Conservation (phyloP, 257 asterid species). For the Solanum dulcamara region DNA sequence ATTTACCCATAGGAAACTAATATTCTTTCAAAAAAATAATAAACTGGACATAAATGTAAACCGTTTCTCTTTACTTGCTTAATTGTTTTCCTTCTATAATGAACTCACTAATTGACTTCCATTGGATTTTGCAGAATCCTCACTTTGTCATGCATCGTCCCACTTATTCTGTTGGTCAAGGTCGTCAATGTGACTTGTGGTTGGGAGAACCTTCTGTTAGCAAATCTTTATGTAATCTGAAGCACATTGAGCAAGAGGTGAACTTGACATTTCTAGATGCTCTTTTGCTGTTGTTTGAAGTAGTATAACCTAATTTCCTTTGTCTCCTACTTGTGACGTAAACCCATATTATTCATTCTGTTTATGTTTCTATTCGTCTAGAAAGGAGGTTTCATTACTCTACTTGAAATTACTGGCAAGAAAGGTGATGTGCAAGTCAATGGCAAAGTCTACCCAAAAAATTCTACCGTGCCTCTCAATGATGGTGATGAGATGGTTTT, state of each 20-base stretch:
- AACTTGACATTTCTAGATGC: background rate
- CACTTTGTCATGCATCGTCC: constrained; percentile 53
- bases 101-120: background rate
- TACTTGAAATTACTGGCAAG: constrained; percentile 73
- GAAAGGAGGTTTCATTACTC: constrained; percentile 49
- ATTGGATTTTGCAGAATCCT: constrained; percentile 43
- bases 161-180: constrained; percentile 41
- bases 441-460: constrained; percentile 54
- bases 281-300: background rate
- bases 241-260: constrained; percentile 59
- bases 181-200: constrained; percentile 48
- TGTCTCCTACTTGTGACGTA: background rate
- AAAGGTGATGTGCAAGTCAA: constrained; percentile 81
- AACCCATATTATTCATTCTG: background rate
- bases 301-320: background rate
- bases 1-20: background rate
- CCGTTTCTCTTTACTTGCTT: background rate
- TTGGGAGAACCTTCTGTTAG: constrained; percentile 59
- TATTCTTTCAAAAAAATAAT: background rate
- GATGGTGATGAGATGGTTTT: constrained; percentile 88
- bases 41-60: background rate
- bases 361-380: constrained; percentile 11
- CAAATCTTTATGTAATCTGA: constrained; percentile 60
- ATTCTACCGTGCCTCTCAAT: constrained; percentile 50
- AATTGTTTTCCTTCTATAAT: background rate